A percentile compares a stretch with the other conserved stretches of the same genome.
phyloP scores from a whole-genome alignment of 73 alveolate species.

The Tetrahymena elliotti region DNA sequence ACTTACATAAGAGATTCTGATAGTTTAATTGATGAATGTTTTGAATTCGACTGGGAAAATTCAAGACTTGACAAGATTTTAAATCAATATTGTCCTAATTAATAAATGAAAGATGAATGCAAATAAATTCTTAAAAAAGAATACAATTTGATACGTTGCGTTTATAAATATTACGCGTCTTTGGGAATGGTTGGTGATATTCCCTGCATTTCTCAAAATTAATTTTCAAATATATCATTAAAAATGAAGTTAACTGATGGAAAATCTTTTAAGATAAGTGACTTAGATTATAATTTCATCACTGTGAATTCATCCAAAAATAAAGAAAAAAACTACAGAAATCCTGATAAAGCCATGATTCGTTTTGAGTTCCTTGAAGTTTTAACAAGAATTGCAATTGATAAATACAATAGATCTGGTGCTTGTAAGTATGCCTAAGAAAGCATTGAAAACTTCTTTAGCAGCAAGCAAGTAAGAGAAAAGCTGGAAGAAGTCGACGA shows the following conservation, averaged over 20 bases:
- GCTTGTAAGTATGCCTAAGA: background rate
- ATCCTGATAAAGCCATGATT: constrained; percentile 46
- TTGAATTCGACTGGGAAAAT: constrained; percentile 80
- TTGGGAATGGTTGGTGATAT: constrained; percentile 2
- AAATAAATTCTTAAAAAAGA: constrained; percentile 7
- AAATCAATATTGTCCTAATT: background rate
- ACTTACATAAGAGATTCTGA: constrained; percentile 58
- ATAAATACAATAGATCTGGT: constrained; percentile 42
- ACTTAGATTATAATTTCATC: background rate
- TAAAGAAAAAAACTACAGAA: constrained; percentile 42
- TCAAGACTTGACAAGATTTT: background rate
- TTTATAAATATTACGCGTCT: constrained; percentile 22
- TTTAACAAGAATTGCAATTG: constrained; percentile 51
- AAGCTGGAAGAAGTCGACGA: background rate
- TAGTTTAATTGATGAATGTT: constrained; percentile 56
- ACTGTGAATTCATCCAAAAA: constrained; percentile 38
- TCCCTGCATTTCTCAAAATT: background rate
- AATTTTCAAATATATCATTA: background rate
- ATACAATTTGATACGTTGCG: background rate
- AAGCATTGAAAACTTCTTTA: background rate
- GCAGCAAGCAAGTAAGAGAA: background rate
- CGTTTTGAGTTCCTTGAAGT: constrained; percentile 57
- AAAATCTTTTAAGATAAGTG: background rate
- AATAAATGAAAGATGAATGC: background rate
- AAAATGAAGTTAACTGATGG: background rate